Evolutionary conservation across 1,284 basidiomycete species (phyloP), one percentile per base, ranked within the genome.

Genomic region (Amylostereum areolatum): DNA sequence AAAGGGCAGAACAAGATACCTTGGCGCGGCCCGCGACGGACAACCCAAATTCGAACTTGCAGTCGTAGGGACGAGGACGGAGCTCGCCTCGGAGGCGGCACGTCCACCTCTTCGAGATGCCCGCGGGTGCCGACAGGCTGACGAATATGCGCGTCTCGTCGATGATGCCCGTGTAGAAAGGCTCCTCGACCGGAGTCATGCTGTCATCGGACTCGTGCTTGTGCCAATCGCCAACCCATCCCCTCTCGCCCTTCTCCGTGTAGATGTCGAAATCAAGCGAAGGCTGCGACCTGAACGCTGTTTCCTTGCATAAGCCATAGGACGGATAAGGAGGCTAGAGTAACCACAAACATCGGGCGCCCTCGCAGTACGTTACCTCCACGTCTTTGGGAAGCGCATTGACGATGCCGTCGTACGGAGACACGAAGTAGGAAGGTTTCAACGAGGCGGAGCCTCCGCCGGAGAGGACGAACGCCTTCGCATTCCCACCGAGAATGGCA

Each of bases 111-210:
- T 66, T 66, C 2, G 83, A 83, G 53, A 87, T 71, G 0, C 71
- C 78, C 40, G 68, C 60, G 0, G 85, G 84, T 52, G 30, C 46
- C 3, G 35, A 34, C 9, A 44, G 40, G 11, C 77, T 78, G 57
- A 87, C 75, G 65, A 86, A 83, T n/a, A 83, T 68, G 27, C 74
- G 68, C 0, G 83, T 86, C 65, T 87, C 84, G 56, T 85, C 80
- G 49, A 87, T 69, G 41, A 75, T 63, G 29, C 67, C 66, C 11
- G 70, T 66, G 50, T 67, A 63, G 18, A 79, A 57, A 0, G 80
- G 72, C 18, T 71, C 66, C 1, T 66, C 67, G 9, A 80, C 28
- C 0, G 75, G 62, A 1, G 57, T 58, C 72, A 85, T 73, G 59
- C 79, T 80, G 2, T 83, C 78, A 53, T 85, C 73, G 50, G 60